A percentile compares a stretch with the other conserved stretches of the same genome.
phyloP scores from a whole-genome alignment of 192 early-diverging fungal genomes.

The Glomus cerebriforme region DNA sequence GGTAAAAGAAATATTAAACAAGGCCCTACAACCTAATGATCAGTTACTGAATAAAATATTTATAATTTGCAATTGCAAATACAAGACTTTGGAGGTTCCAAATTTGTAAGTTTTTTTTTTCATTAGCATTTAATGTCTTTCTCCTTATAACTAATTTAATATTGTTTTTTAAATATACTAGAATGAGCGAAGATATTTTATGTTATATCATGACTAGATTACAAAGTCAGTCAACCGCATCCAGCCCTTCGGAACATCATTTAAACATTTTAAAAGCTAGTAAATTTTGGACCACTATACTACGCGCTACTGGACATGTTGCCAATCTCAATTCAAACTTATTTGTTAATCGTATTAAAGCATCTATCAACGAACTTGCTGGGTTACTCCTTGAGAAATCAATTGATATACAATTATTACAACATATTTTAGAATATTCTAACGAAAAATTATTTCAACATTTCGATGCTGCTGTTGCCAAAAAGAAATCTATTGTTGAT shows the following conservation, averaged over 20 bases:
- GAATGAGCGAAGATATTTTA: neutral
- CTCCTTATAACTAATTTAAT: neutral
- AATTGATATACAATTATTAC: neutral
- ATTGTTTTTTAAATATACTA: neutral
- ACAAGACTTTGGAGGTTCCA: neutral
- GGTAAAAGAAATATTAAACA: neutral
- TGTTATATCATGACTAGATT: constrained; percentile 6
- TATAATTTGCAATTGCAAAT: neutral
- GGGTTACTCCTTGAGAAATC: neutral
- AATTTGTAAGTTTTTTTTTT: neutral
- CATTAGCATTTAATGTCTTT: neutral
- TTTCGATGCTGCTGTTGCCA: neutral
- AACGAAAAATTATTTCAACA: neutral
- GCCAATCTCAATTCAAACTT: neutral
- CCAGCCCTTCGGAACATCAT: no score
- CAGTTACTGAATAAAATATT: neutral
- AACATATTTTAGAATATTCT: neutral
- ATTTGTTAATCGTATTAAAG: neutral
- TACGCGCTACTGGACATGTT: neutral
- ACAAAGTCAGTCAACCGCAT: neutral
- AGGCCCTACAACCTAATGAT: neutral
- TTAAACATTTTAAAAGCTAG: neutral
- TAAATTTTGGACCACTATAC: neutral
- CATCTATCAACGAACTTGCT: neutral
- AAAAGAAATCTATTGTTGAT: neutral